These are phyloP conservation scores for Penicillium sp. DNA, from an alignment of 2,329 filamentous ascomycete species.

Conservation along the genomic window DNA sequence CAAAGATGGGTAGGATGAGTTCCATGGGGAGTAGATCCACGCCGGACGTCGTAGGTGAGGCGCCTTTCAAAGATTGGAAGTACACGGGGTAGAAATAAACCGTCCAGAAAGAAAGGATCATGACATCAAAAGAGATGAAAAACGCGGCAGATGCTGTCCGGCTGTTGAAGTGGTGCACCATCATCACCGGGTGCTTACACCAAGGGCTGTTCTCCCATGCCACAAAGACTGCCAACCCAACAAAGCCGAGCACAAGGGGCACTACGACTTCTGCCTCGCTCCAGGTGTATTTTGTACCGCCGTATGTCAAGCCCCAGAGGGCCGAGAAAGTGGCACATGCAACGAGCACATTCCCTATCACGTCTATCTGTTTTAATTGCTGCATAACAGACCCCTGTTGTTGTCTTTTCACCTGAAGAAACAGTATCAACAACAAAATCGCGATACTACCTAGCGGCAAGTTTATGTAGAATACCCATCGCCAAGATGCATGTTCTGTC, in stretches of 20 bases:
- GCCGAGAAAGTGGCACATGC: conserved; percentile 23
- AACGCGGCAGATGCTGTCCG: conserved; percentile 32
- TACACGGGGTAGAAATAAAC: conserved; percentile 45
- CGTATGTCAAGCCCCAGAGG: conserved; percentile 28
- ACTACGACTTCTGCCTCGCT: conserved; percentile 23
- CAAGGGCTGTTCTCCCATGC: conserved; percentile 14
- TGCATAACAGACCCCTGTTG: neutral
- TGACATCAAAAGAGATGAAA: conserved; percentile 35
- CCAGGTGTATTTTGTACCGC: conserved; percentile 28
- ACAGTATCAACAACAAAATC: conserved; percentile 16
- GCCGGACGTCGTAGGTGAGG: conserved; percentile 29
- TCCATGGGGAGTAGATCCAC: conserved; percentile 27
- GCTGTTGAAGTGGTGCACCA: conserved; percentile 42
- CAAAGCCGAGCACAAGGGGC: conserved; percentile 24
- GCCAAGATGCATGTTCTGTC: conserved; percentile 22
- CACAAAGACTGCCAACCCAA: conserved; percentile 21
- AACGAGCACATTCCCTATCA: conserved; percentile 25
- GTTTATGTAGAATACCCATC: conserved; percentile 31
- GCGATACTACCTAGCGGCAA: conserved; percentile 22
- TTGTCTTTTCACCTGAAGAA: conserved; percentile 8
- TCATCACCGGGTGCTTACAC: conserved; percentile 34
- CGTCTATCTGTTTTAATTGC: conserved; percentile 23
- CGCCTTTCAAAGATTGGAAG: conserved; percentile 40
- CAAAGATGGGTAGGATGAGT: conserved; percentile 16
- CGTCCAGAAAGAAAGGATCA: conserved; percentile 32